Base-by-base conservation (phyloP, 768 basidiomycete genomes). In the Suillus paluster region DNA sequence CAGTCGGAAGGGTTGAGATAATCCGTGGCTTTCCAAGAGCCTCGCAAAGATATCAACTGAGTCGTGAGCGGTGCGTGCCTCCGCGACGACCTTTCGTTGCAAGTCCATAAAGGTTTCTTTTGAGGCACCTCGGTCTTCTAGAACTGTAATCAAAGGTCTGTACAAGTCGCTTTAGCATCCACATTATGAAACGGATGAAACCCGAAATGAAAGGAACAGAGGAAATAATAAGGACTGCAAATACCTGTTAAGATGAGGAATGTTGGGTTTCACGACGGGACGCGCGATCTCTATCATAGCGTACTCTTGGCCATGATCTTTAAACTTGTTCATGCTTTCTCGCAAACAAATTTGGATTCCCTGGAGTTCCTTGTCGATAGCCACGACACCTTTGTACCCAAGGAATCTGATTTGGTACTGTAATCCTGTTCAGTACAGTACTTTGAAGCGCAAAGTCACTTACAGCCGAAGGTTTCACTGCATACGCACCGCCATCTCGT, bases 341-440 rank as follows among this genome's bases (percentile, higher is more conserved):
- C 93, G 80, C 10, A 93, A 70, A 33, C 88, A 81, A 89, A 95
- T 90, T 19, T 81, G 82, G 54, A 88, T 84, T 0, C 86, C 86
- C 46, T 73, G 65, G 17, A 77, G 66, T 52, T 76, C 75, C 53
- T 82, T 75, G 67, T 95, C 92, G 12, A 94, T 81, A 5, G 77
- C 81, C 1, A 95, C 89, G 25, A 95, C 84, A 0, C 94, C 94
- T 73, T 95, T 95, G 74, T 81, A 92, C 21, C 91, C 93, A 49
- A 94, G 71, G 70, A 94, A 90, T 50, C 94, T 86, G 54, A 94
- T 93, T 76, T 91, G 91, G 71, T 87, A 90, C 83, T 90, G 23
- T 17, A 15, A 27, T 38, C 6, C 61, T 59, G 23, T 36, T 38
- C 8, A 61, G 25, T 27, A 39, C 42, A 5, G 17, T 23, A 39